Base-by-base conservation (phyloP, 106 monocot genomes). In the Dioscorea dumetorum region DNA sequence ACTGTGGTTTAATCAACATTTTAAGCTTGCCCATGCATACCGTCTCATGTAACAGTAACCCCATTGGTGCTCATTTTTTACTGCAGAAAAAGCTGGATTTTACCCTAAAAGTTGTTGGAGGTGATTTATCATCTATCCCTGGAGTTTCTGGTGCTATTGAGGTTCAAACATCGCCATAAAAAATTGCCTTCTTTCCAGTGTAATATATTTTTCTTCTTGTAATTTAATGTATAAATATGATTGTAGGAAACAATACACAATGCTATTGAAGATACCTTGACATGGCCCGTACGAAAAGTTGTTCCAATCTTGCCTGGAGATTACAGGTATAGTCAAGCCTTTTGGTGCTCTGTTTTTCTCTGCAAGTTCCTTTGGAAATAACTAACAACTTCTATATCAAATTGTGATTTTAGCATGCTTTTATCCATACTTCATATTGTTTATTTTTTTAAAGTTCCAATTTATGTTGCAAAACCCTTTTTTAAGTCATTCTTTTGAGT, bases 261-360 rank as follows among this genome's bases (percentile, higher is more conserved):
- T 85, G 91, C 95, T 22, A 69, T 95, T 78, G 95, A 95, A 76
- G 95, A 95, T 63, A 67, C 85, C 53, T 57, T 95, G 64, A 95
- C 77, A 49, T 95, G 95, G 95, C 95, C 95, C 14, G 85, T 84
- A 12, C 75, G 95, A 74, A 91, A 88, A 78, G 81, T 95, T 75
- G 61, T 91, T 77, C 88, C 95, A 7, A 91, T 95, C 67, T 63
- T 95, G 76, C 95, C 95, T 71, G 95, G 95, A 21, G 95, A 91
- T 63, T 91, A 95, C 34, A 91, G 95, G 95, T 95, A 77, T 32
- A 59, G 12, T 62, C 54, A 54, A 57, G 21, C 14, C 56, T 33
- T 33, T 13, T 16, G 12, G 16, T 34, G 24, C 4, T 22, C 12
- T 21, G 48, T 48, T n/a, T 28, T 28, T 3, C 28, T 1, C 28